A percentile compares a stretch with the other conserved stretches of the same genome.
These are phyloP conservation scores for Ogataea zsoltii DNA, from an alignment of 805 yeast genomes.

Conservation along the genomic window DNA sequence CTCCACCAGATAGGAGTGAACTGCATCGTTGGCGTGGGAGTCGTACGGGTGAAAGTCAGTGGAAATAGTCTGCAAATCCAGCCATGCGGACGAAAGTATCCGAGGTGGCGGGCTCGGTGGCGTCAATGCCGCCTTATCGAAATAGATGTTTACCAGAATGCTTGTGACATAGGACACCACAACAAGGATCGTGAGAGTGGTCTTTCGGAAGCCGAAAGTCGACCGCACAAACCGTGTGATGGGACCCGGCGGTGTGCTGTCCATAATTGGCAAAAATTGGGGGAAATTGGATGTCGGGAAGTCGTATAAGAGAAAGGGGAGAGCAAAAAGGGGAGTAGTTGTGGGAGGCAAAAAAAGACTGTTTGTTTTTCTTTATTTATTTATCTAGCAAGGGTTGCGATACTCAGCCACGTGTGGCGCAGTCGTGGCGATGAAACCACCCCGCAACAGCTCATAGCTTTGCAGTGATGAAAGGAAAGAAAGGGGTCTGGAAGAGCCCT, in stretches of 20 bases:
- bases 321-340: too few species aligned
- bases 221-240: constrained; percentile 40
- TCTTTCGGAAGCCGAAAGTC: constrained; percentile 70
- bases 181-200: constrained; percentile 60
- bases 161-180: constrained; percentile 47
- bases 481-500: too few species aligned
- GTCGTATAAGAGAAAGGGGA: too few species aligned
- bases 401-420: too few species aligned
- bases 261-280: background rate
- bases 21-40: constrained; percentile 72
- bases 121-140: constrained; percentile 42
- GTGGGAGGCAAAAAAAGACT: too few species aligned
- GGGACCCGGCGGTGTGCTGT: constrained; percentile 19
- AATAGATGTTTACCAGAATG: constrained; percentile 33
- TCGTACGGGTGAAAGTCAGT: constrained; percentile 73
- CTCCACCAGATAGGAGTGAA: constrained; percentile 62
- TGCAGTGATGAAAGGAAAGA: too few species aligned
- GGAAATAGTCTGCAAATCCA: constrained; percentile 69
- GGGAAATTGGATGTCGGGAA: too few species aligned
- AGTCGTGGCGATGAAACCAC: too few species aligned
- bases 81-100: constrained; percentile 55
- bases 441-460: too few species aligned
- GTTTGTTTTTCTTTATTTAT: too few species aligned
- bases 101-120: constrained; percentile 46
- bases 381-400: too few species aligned